Conservation (phyloP, 2,329 filamentous ascomycete species). For the Epichloe bromicola region DNA sequence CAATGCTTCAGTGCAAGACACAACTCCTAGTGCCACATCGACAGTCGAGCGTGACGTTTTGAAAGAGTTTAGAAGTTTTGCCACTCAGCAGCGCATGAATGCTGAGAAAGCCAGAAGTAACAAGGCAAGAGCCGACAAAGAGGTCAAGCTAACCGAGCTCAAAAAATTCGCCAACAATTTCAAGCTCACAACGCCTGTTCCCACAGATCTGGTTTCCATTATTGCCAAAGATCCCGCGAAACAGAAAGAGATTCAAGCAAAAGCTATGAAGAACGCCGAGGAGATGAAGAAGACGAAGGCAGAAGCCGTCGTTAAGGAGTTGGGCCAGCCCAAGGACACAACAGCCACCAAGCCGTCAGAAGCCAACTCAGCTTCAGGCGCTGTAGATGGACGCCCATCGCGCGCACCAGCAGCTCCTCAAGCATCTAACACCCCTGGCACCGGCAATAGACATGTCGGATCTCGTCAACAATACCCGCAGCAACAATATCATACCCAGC, state of each 20-base stretch:
- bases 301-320: conserved; percentile 30
- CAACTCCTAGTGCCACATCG: conserved; percentile 30
- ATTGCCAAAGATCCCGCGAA: conserved; percentile 94
- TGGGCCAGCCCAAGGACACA: conserved; percentile 29
- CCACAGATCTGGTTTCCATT: conserved; percentile 82
- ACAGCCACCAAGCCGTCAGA: conserved; percentile 23
- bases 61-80: conserved; percentile 52
- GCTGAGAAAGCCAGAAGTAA: conserved; percentile 42
- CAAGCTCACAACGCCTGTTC: conserved; percentile 87
- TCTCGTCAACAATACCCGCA: conserved; percentile 36
- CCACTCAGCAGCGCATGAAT: conserved; percentile 39
- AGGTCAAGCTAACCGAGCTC: conserved; percentile 82
- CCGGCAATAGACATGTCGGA: conserved; percentile 31
- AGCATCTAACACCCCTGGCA: conserved; percentile 12
- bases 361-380: conserved; percentile 10
- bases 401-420: conserved; percentile 24
- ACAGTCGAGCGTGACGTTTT: conserved; percentile 51
- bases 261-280: conserved; percentile 65
- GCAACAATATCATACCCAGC: conserved; percentile 31
- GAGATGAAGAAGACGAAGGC: conserved; percentile 44
- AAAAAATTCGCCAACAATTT: conserved; percentile 95
- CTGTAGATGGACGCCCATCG: conserved; percentile 16
- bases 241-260: conserved; percentile 85
- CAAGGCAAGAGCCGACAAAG: conserved; percentile 64
- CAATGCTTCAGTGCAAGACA: conserved; percentile 27